phyloP scores from a whole-genome alignment of 1,284 basidiomycete genomes.

The Ustilago loliicola region DNA sequence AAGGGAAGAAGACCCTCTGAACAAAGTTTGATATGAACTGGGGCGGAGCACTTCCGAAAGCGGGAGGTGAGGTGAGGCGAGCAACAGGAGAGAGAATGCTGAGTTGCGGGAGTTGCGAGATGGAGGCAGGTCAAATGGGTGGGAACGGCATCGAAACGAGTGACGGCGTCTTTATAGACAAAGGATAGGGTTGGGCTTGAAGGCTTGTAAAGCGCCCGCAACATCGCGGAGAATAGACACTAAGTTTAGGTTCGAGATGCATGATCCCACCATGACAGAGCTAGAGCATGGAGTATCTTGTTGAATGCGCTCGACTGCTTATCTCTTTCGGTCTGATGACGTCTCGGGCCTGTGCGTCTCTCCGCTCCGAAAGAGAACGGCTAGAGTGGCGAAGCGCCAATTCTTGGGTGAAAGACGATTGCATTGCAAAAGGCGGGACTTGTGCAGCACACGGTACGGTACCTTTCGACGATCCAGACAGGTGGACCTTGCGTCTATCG shows the following conservation, averaged over 20 bases:
- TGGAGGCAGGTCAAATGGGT: neutral
- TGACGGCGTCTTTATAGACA: slow-evolving; percentile 8
- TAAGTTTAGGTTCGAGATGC: slow-evolving; percentile 2
- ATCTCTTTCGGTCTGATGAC: slow-evolving; percentile 10
- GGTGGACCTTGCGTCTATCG: slow-evolving; percentile 3
- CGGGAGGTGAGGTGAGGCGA: neutral
- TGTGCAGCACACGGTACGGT: neutral
- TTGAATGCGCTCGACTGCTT: slow-evolving; percentile 17
- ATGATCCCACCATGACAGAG: neutral
- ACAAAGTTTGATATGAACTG: slow-evolving; percentile 2
- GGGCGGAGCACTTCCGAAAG: neutral
- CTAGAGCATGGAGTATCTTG: neutral
- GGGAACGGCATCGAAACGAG: neutral
- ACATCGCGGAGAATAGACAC: neutral
- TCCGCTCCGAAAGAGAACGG: neutral
- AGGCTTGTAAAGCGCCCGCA: neutral
- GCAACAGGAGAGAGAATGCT: neutral
- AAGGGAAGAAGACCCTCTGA: neutral
- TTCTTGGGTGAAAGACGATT: neutral
- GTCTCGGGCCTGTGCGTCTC: neutral
- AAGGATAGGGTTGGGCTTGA: neutral
- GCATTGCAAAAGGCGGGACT: neutral
- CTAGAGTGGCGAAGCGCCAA: neutral
- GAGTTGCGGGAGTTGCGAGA: neutral
- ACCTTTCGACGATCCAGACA: neutral